phyloP scores from a whole-genome alignment of 192 early-diverging fungal species.

The Glomus cerebriforme region DNA sequence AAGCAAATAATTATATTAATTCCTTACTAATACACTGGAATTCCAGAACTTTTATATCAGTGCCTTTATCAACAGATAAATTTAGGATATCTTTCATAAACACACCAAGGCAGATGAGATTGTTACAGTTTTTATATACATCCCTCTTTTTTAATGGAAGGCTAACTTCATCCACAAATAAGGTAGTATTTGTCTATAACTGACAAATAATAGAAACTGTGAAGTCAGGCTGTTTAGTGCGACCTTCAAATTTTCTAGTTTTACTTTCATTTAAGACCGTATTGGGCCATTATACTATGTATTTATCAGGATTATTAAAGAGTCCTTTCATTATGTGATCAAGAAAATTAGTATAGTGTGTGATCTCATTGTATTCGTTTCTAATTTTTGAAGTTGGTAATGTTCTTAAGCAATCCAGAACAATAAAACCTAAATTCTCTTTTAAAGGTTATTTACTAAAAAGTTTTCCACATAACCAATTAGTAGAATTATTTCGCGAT shows the following conservation, averaged over 20 bases:
- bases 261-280: constrained; percentile 24
- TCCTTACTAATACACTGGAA: constrained; percentile 28
- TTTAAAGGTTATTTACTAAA: background rate
- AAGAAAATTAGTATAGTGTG: constrained; percentile 20
- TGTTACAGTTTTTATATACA: constrained; percentile 24
- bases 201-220: constrained; percentile 8
- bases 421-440: constrained; percentile 22
- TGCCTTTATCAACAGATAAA: constrained; percentile 11
- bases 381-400: constrained; percentile 22
- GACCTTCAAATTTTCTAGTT: constrained; percentile 22
- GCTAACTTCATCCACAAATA: constrained; percentile 29
- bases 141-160: constrained; percentile 13
- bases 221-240: constrained; percentile 20
- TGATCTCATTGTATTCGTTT: constrained; percentile 25
- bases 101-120: background rate
- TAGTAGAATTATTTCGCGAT: constrained; percentile 14
- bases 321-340: too few relatives aligned
- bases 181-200: background rate
- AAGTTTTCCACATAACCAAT: constrained; percentile 10
- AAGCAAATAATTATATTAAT: background rate
- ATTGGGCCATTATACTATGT: constrained; percentile 25
- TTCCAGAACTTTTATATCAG: constrained; percentile 27
- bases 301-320: constrained; percentile 22
- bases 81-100: constrained; percentile 26
- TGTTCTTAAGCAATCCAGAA: too few relatives aligned